Evolutionary conservation across 2,329 filamentous ascomycete genomes (phyloP), one percentile per base, ranked within the genome.

Genomic region (Neonectria punicea): DNA sequence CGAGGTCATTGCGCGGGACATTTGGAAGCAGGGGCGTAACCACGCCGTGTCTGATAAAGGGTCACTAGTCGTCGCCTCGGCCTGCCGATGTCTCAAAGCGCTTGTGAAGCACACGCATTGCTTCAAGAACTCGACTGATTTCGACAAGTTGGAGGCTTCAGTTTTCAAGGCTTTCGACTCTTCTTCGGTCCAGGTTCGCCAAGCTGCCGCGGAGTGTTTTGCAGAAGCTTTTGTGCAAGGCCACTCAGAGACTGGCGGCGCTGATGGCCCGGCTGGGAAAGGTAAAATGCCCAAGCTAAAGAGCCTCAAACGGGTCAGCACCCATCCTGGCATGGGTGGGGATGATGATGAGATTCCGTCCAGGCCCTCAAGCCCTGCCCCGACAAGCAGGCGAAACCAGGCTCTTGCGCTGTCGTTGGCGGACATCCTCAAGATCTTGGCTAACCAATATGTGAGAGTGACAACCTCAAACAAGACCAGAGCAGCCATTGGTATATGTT

Each of bases 111-210:
- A 87, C 66, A 98, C 94, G 0, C 80, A 87, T 0, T 97, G 93
- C 76, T 98, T 98, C 75, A 90, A 94, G 75, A 97, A 97, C 74
- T 89, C 91, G 14, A 90, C 86, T 76, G 96, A 99, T 76, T 97
- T 97, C 75, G 96, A 99, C 71, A 93, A 92, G 76, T 81, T 98
- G 20, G 94, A 95, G 79, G 87, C 87, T 36, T 89, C 91, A 6
- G 82, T 97, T 16, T 96, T 94, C 86, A 98, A 97, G 79, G 87
- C 91, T 0, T 91, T 97, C 65, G 96, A 99, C 72, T 94, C 91
- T 39, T 80, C 89, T 1, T 92, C 90, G 53, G 81, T 90, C 1
- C 86, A 90, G 30, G 93, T 97, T 56, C 88, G 96, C 65, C 92
- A 95, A 79, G 93, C 94, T 2, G 93, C 93, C 4, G 94, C 94